Percentiles rank a stretch among this genome's conserved stretches.
phyloP scores from a whole-genome alignment of 139 green algal species.

The Volvox reticuliferus region DNA sequence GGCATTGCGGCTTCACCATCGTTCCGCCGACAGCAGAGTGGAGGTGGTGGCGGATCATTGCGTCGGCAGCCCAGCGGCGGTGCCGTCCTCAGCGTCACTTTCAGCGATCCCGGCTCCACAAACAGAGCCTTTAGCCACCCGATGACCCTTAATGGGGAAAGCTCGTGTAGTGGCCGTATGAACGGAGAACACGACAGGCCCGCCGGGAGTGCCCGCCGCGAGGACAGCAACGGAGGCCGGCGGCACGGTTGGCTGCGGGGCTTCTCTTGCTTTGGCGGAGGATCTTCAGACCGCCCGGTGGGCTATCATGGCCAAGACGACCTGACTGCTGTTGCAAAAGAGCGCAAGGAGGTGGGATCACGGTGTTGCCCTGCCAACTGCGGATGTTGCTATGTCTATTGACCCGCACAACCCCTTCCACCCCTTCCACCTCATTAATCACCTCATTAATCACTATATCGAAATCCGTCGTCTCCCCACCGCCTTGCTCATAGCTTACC shows the following conservation, averaged over 20 bases:
- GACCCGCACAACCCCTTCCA: too few species aligned
- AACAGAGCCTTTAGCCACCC: background rate
- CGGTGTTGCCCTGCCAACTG: too few species aligned
- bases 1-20: background rate
- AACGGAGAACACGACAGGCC: background rate
- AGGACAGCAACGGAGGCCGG: background rate
- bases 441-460: too few species aligned
- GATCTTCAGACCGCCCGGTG: background rate
- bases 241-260: background rate
- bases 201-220: too few species aligned
- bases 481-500: too few species aligned
- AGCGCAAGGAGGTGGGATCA: constrained; percentile 7
- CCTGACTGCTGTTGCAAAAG: background rate
- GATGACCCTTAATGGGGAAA: background rate
- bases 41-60: background rate
- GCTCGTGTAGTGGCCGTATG: background rate
- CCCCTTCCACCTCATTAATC: too few species aligned
- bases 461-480: too few species aligned
- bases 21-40: background rate
- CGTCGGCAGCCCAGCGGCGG: background rate
- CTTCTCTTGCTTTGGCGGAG: background rate
- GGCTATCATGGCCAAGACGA: constrained; percentile 8
- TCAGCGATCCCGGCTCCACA: background rate
- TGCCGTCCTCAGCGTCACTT: background rate
- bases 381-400: too few species aligned